These are phyloP conservation scores for Calendula officinalis DNA, from an alignment of 129 eudicot genomes.

Conservation along the genomic window DNA sequence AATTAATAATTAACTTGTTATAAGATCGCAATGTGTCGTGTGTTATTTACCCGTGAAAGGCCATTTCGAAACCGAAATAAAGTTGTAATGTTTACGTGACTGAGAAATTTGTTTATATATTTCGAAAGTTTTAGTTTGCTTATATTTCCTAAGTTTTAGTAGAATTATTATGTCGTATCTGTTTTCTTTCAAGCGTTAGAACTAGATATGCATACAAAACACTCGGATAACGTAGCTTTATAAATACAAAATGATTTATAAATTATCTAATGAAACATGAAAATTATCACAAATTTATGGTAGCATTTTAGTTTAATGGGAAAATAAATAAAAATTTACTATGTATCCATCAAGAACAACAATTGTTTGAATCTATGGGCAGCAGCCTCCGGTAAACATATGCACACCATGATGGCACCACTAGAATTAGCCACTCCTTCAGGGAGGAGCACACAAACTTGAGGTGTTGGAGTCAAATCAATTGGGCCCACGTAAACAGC, in stretches of 20 bases:
- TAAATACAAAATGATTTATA: conserved; percentile 17
- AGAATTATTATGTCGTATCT: too few relatives aligned
- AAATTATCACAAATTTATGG: conserved; percentile 23
- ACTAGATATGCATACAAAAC: too few relatives aligned
- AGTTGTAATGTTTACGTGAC: too few relatives aligned
- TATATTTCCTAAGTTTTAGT: too few relatives aligned
- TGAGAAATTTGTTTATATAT: too few relatives aligned
- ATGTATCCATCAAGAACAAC: conserved; percentile 37
- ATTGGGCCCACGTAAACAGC: conserved; percentile 86
- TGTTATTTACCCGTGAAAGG: too few relatives aligned
- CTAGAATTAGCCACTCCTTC: conserved; percentile 51
- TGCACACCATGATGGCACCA: conserved; percentile 74
- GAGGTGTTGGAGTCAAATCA: conserved; percentile 89
- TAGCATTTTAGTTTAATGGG: conserved; percentile 5
- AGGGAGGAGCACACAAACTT: conserved; percentile 79
- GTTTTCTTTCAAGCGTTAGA: neutral
- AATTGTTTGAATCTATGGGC: conserved; percentile 52
- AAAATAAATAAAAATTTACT: neutral
- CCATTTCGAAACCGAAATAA: too few relatives aligned
- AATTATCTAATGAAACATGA: conserved; percentile 8
- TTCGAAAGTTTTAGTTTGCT: too few relatives aligned
- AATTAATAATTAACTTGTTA: too few relatives aligned
- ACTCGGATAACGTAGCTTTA: neutral
- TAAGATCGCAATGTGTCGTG: too few relatives aligned
- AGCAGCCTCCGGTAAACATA: conserved; percentile 84